Conservation (phyloP, 2,329 filamentous ascomycete genomes). For the Seiridium unicorne region DNA sequence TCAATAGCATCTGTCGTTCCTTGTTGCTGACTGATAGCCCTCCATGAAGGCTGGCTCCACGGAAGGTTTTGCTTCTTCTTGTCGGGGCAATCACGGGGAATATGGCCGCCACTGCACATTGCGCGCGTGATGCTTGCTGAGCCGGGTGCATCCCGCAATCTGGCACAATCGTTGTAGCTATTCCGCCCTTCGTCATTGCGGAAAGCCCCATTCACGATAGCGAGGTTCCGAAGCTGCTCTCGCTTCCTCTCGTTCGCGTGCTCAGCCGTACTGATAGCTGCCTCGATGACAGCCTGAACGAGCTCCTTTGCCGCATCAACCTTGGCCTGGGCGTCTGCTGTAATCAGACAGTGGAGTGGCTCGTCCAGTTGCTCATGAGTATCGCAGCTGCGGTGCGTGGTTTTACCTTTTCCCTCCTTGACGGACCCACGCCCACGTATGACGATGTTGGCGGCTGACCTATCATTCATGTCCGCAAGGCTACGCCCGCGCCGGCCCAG, state of each 20-base stretch:
- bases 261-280: not conserved
- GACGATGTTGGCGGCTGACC: conserved; percentile 66
- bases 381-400: not conserved
- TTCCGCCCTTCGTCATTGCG: conserved; percentile 64
- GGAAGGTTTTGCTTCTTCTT: not conserved
- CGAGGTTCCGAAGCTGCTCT: conserved; percentile 75
- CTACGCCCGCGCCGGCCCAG: conserved; percentile 83
- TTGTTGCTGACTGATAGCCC: not conserved
- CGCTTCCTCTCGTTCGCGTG: conserved; percentile 77
- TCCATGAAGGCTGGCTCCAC: not conserved
- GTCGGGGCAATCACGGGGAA: not conserved
- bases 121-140: not conserved
- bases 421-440: conserved; percentile 82
- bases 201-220: conserved; percentile 76
- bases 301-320: conserved; percentile 73
- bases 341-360: conserved; percentile 77
- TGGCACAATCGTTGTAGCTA: too few relatives aligned
- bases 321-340: conserved; percentile 78
- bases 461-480: conserved; percentile 74
- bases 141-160: not conserved
- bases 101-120: not conserved
- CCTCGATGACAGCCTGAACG: conserved; percentile 61
- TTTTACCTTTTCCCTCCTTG: conserved; percentile 69
- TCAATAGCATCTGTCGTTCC: not conserved
- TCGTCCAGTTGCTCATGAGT: conserved; percentile 69